Base-by-base conservation (phyloP, 1,284 basidiomycete species). In the Sanghuangporus sanghuang region DNA sequence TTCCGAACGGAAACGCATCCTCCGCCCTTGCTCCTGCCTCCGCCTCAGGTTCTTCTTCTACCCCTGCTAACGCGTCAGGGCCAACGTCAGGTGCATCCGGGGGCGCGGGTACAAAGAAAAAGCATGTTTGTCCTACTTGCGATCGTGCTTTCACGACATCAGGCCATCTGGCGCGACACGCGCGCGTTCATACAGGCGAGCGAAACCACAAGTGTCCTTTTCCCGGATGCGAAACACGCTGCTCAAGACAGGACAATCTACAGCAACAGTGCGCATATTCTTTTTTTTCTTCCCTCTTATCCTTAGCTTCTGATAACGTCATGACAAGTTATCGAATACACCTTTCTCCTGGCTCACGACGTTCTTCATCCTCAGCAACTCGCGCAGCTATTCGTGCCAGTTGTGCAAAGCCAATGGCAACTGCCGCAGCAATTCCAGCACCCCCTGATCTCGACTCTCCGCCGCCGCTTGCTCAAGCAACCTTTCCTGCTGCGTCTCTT, bases 191-290 rank as follows among this genome's bases (percentile, higher is more conserved):
- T 75, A 93, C 92, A 7, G 90, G 91, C 59, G 89, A 92, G 71
- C 78, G 87, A 63, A 90, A 90, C 74, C 88, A 91, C 77, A 89
- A 85, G 62, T 92, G 89, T 69, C 90, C 90, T 36, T 92, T 91
- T 74, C 90, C 89, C 23, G 90, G 90, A 40, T 92, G 90, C 71
- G 87, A 91, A 67, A 92, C 89, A 2, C 80, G 89, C 14, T 92
- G 90, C 70, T 90, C 89, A 5, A 78, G 89, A 54, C 89, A 91
- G 72, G 90, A 92, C 70, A 92, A 92, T 68, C 78, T 92, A 11
- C 90, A 92, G 67, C 90, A 92, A 69, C 90, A 92, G 90, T 92
- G 64, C 78, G 90, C 85, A 32, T 50, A n/a, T 50, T 9, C 21
- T 21, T 59, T 54, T n/a, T n/a, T 49, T 61, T 59, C 38, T n/a